Base-by-base conservation (phyloP, 805 yeast genomes). In the Schwanniomyces sp. region DNA sequence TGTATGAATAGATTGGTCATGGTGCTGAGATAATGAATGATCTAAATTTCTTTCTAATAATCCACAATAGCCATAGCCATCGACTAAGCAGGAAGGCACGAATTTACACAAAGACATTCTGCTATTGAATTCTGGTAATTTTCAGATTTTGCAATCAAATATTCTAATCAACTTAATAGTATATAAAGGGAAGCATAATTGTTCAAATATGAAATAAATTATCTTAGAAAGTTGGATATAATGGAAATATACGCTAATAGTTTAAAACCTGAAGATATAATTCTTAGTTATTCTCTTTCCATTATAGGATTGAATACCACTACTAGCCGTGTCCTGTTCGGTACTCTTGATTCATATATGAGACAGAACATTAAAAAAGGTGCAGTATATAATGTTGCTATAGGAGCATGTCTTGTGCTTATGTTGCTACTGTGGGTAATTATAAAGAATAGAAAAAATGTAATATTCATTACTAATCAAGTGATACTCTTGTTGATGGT, bases 381-480 rank as follows among this genome's bases (percentile, higher is more conserved):
- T 2, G 47, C 55, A 5, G 43, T 59, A 10, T 60, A 61, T 40
- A 53, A 57, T 7, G 47, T 50, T 34, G 46, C 56, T 1, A 52
- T 59, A 8, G 57, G 62, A 9, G 48, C 53, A 5, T 54, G 61
- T 17, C 45, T 53, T 10, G 36, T 57, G 1, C 44, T 59, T 17
- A 45, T 55, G 17, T 17, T 51, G 3, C 44, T 53, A 8, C 50
- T 58, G 26, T 40, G 49, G 40, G 40, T 58, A 11, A 41, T 54
- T 18, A 47, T 56, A 32, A 78, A 75, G 46, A 80, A 78, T 49
- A 80, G 75, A 55, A 75, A 65, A 18, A 81, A 91, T 0, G 88
- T 91, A 7, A 79, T 90, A 26, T 92, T 89, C 62, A 62, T 84
- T n/a, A 66, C 90, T 40, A 91, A 91, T 64, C 84, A 83, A 60